Base-by-base conservation (phyloP, 192 early-diverging fungal species). In the Backusella tuberculispora region DNA sequence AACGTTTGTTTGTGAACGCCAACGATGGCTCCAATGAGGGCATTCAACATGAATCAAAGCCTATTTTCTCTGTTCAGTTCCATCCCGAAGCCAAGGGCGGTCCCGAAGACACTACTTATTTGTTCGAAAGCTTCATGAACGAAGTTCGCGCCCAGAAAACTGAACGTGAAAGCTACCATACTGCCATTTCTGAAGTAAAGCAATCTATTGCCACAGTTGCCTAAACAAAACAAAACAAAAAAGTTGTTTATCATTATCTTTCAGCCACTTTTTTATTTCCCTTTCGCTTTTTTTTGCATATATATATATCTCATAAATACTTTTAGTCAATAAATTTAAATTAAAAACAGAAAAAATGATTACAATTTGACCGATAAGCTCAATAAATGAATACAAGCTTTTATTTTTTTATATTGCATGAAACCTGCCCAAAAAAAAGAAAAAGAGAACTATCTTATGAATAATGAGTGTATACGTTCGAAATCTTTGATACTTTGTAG, bases 1-100 rank as follows among this genome's bases (percentile, higher is more conserved):
- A 86, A 43, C 87, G 93, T 73, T 94, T 92, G 88, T 98, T 93
- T 77, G 90, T 95, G 50, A 98, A 98, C 75, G 96, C 95, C 81
- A 98, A 98, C 68, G 96, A 98, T 80, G 94, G 94, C 0, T 93
- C 94, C 47, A 98, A 98, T 80, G 96, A 98, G 81, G 96, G 96
- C 70, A 94, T 98, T 63, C 85, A 90, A 42, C 95, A 97, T 80
- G 71, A 78, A 47, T 70, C 78, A 47, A 84, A 87, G 73, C 95
- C 95, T 15, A 94, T 92, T 70, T 82, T 85, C 60, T 93, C 91
- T 46, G 96, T 97, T 13, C 96, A 98, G 86, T 98, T 97, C 90
- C 96, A 98, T 77, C 96, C 96, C 17, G 96, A 98, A 81, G 95
- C 96, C 29, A 94, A 92, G 84, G 95, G 94, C 66, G 96, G 96